A percentile compares a stretch with the other conserved stretches of the same genome.
Conservation (phyloP, 2,329 filamentous ascomycete genomes). For the Fusarium concolor region DNA sequence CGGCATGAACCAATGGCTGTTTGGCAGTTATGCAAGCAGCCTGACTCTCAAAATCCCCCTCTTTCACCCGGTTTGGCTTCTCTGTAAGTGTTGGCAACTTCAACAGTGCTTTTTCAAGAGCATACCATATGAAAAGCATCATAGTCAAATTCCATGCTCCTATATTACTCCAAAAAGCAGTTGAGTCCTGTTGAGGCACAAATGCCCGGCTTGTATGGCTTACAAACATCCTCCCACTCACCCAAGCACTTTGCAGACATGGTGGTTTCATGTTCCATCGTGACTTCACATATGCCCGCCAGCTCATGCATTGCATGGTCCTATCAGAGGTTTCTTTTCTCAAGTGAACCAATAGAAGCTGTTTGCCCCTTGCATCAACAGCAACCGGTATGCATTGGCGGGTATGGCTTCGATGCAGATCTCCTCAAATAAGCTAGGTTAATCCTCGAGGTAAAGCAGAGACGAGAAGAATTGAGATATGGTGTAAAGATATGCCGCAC, state of each 20-base stretch:
- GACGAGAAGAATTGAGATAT: slow-evolving; percentile 1
- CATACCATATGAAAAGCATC: background rate
- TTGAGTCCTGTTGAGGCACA: rapidly evolving
- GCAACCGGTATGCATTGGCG: slow-evolving; percentile 12
- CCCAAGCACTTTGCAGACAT: slow-evolving; percentile 8
- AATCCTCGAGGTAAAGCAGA: background rate
- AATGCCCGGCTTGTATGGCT: background rate
- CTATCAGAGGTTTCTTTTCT: slow-evolving; percentile 7
- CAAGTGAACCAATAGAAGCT: slow-evolving; percentile 23
- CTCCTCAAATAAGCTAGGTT: slow-evolving; percentile 15
- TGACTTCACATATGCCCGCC: slow-evolving; percentile 26
- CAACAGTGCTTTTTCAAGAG: background rate
- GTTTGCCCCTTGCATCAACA: slow-evolving; percentile 27
- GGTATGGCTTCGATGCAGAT: slow-evolving; percentile 8
- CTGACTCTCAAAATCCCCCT: background rate
- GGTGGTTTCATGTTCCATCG: slow-evolving; percentile 33
- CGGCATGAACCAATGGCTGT: background rate
- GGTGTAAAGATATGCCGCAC: slow-evolving; percentile 18
- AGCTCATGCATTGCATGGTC: slow-evolving; percentile 35
- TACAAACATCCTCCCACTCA: background rate
- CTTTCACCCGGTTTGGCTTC: background rate
- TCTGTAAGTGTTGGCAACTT: background rate
- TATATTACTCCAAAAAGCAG: rapidly evolving
- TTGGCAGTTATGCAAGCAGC: background rate
- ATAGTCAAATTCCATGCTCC: rapidly evolving